These are phyloP conservation scores for Verticillium tricorpus DNA, from an alignment of 2,329 filamentous ascomycete genomes.

Conservation along the genomic window DNA sequence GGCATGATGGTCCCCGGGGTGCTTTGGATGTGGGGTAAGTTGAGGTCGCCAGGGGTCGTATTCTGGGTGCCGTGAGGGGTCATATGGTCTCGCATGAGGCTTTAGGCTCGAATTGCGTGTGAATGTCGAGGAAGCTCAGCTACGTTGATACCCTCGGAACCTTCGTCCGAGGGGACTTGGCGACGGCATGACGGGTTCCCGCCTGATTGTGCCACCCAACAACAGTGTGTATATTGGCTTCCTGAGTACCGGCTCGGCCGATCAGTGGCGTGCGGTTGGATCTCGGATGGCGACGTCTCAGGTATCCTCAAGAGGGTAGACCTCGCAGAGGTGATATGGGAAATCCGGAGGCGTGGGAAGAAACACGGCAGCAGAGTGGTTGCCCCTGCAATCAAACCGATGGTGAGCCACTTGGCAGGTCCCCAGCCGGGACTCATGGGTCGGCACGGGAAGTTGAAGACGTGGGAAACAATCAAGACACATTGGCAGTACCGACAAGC, in stretches of 20 bases:
- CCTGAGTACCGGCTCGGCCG: not conserved
- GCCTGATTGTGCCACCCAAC: not conserved
- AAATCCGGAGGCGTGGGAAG: not conserved
- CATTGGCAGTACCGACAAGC: not conserved
- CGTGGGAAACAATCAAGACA: not conserved
- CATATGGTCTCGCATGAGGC: constrained; percentile 2
- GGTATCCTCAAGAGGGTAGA: not conserved
- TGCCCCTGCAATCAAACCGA: not conserved
- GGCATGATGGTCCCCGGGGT: constrained; percentile 9
- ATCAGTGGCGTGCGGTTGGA: not conserved
- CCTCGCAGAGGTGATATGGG: not conserved
- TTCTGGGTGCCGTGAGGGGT: constrained; percentile 8
- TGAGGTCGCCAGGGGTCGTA: not conserved
- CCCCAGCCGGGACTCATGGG: not conserved
- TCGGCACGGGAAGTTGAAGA: no score
- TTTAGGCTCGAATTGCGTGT: constrained; percentile 2
- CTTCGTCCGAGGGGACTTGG: not conserved
- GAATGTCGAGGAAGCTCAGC: not conserved
- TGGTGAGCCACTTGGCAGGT: not conserved
- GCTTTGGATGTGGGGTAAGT: constrained; percentile 9
- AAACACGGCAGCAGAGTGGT: not conserved
- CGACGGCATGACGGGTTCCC: not conserved
- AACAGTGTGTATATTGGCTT: not conserved
- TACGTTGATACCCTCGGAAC: not conserved
- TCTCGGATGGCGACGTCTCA: not conserved